These are phyloP conservation scores for Globisporangium ultimum DNA, from an alignment of 352 stramenopile species.

Conservation along the genomic window DNA sequence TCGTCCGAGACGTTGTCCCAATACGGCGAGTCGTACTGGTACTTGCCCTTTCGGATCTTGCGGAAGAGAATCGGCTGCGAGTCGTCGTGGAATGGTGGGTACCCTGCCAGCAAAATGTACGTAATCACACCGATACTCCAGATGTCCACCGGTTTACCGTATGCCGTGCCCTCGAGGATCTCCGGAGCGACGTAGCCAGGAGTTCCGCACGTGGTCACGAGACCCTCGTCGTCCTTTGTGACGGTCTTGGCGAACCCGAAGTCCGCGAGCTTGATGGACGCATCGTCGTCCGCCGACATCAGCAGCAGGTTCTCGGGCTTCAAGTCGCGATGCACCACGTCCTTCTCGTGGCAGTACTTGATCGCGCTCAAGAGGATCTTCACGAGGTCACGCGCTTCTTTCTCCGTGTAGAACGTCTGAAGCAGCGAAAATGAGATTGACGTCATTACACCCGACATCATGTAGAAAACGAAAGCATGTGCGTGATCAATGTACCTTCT, in stretches of 20 bases:
- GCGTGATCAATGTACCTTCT: slow-evolving; percentile 18
- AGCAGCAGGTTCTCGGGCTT: slow-evolving; percentile 90
- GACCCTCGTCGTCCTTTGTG: slow-evolving; percentile 45
- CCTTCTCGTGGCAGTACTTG: slow-evolving; percentile 86
- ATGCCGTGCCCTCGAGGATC: slow-evolving; percentile 69
- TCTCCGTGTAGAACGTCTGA: slow-evolving; percentile 82
- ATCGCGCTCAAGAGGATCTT: slow-evolving; percentile 77
- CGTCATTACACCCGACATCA: too few species aligned
- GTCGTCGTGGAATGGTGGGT: slow-evolving; percentile 91
- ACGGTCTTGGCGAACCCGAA: slow-evolving; percentile 92
- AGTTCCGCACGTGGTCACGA: slow-evolving; percentile 78
- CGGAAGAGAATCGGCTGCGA: slow-evolving; percentile 92
- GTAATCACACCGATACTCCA: slow-evolving; percentile 91
- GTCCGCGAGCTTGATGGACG: slow-evolving; percentile 90
- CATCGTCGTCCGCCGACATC: slow-evolving; percentile 78
- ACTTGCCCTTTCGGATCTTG: slow-evolving; percentile 85
- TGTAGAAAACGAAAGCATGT: too few species aligned
- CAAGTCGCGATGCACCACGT: slow-evolving; percentile 78
- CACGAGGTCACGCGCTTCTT: slow-evolving; percentile 80
- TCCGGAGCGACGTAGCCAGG: slow-evolving; percentile 76
- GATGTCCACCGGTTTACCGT: slow-evolving; percentile 81
- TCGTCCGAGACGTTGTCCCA: slow-evolving; percentile 89
- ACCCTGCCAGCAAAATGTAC: slow-evolving; percentile 83
- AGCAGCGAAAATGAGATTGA: too few species aligned
- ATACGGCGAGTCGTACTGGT: slow-evolving; percentile 86